Base-by-base conservation (phyloP, 1,284 basidiomycete genomes). In the Abortiporus biennis region DNA sequence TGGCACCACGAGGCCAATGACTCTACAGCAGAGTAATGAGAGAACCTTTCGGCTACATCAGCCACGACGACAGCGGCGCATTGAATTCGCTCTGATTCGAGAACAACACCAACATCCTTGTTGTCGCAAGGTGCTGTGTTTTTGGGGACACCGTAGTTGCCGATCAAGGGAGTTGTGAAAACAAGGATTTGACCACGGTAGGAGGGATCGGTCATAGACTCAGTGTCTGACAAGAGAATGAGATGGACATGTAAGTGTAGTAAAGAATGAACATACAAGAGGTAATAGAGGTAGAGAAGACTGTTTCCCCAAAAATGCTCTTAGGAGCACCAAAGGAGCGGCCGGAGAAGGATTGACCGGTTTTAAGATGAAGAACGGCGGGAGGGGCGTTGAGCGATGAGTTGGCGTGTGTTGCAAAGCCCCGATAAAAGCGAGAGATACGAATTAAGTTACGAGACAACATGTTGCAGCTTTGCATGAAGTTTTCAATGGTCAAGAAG, bases 131-230 rank as follows among this genome's bases (percentile, higher is more conserved):
- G 79, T 3, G 85, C 70, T 25, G 69, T 74, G 65, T 99, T 99
- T 40, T 64, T 58, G 8, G 95, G 95, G 3, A 99, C 93, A 49
- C 96, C 95, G 60, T 99, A 99, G 66, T 99, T 99, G 38, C 96
- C 96, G 53, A 99, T 97, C 65, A 99, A 80, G 19, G 96, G 95
- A 3, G 94, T 90, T 21, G 95, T 99, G 70, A 99, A 99, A 46
- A 98, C 93, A 48, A 99, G 79, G 54, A 99, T 92, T 68, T 99
- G 96, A 42, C 92, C 89, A 27, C 92, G 89, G 68, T 99, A 99
- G 6, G 96, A 99, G 4, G 95, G 95, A 62, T 99, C 95, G 36
- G 95, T 99, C 92, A 99, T 96, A 12, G 93, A 97, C 68, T 99
- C 96, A 43, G 94, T 98, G 67, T 99, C 90, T 92, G 25, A 41